Evolutionary conservation across 73 alveolate species (phyloP).

Genomic region (Paramecium biaurelia): DNA sequence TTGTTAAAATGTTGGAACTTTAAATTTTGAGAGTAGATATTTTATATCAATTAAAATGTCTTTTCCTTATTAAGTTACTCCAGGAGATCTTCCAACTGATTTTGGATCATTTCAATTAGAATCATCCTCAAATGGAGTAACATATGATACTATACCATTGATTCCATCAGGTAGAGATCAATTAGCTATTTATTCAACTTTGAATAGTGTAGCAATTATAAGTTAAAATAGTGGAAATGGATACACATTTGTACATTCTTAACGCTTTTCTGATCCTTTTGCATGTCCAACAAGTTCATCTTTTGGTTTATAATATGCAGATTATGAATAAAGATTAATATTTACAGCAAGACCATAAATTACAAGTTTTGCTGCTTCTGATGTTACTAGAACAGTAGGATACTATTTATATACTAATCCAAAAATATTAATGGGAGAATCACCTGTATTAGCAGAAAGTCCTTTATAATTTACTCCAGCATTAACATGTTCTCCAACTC

Average conservation of each 20-base stretch:
- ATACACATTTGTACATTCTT: slow-evolving; percentile 4
- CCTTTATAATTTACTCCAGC: background rate
- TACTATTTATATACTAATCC: background rate
- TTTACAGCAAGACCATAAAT: background rate
- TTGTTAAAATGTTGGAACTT: slow-evolving; percentile 8
- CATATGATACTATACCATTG: background rate
- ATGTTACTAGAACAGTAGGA: background rate
- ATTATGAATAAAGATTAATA: background rate
- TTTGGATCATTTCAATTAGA: background rate
- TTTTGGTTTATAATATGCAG: slow-evolving; percentile 9
- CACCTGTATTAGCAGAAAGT: background rate
- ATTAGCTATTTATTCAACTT: background rate
- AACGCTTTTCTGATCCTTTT: background rate
- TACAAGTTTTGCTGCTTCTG: background rate
- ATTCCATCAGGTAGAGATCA: background rate
- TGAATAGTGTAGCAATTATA: background rate
- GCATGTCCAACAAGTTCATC: background rate
- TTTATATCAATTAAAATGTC: background rate
- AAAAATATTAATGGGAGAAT: background rate
- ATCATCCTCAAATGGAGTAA: background rate
- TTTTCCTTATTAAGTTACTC: background rate
- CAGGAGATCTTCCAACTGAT: background rate
- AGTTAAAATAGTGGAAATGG: background rate
- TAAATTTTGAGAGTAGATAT: background rate
- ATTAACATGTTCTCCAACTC: background rate